Evolutionary conservation across 225 moss, liverwort and hornwort species (phyloP).

Genomic region (Pseudoscleropodium purum): DNA sequence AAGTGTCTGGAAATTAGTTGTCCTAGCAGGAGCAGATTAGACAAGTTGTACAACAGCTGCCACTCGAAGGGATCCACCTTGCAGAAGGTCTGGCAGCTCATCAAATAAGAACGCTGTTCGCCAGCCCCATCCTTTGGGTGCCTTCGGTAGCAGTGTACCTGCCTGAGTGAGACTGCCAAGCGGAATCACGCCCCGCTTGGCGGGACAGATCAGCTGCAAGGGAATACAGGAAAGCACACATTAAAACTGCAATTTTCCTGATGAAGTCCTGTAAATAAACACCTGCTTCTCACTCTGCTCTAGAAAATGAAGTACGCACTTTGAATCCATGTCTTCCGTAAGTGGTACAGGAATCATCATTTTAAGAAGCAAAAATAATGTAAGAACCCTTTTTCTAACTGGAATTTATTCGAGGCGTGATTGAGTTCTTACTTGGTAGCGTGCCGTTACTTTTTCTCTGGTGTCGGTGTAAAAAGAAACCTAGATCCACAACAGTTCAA

Average conservation of each 20-base stretch:
- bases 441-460: constrained; percentile 45
- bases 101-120: constrained; percentile 45
- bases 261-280: neutral
- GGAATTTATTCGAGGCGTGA: neutral
- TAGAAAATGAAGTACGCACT: neutral
- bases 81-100: constrained; percentile 35
- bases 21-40: neutral
- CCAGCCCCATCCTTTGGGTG: constrained; percentile 53
- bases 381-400: neutral
- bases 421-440: constrained; percentile 32
- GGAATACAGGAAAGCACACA: neutral
- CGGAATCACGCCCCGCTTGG: constrained; percentile 37
- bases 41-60: constrained; percentile 45
- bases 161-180: constrained; percentile 42
- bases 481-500: constrained; percentile 7
- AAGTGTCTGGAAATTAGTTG: neutral
- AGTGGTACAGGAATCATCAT: neutral
- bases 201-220: constrained; percentile 37
- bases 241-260: neutral
- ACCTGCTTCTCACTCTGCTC: neutral
- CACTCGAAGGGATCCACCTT: constrained; percentile 40
- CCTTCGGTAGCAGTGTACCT: constrained; percentile 39
- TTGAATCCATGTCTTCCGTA: neutral
- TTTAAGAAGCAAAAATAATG: neutral
- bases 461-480: constrained; percentile 45